phyloP scores from a whole-genome alignment of 1,284 basidiomycete species.

The Malassezia caprae region DNA sequence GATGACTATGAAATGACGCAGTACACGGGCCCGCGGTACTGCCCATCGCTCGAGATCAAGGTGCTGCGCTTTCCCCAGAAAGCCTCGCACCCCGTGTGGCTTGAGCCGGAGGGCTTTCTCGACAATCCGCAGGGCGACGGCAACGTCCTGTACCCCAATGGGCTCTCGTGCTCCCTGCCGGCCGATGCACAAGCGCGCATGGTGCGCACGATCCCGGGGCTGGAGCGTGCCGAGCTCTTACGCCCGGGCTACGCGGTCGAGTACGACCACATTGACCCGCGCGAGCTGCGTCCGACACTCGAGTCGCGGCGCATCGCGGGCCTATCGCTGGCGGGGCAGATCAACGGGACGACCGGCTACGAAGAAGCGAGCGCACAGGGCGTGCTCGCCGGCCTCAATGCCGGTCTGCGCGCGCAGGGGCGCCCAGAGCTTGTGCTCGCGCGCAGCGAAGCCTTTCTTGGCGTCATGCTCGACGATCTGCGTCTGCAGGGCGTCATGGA shows the following conservation, averaged over 20 bases:
- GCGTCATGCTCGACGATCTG: conserved; percentile 82
- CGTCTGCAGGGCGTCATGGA: conserved; percentile 77
- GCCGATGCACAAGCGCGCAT: conserved; percentile 69
- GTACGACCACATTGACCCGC: conserved; percentile 80
- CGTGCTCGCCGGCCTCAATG: conserved; percentile 71
- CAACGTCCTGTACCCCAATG: conserved; percentile 80
- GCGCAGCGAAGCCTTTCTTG: conserved; percentile 70
- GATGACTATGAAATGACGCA: conserved; percentile 73
- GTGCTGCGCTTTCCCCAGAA: conserved; percentile 68
- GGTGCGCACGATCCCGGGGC: conserved; percentile 69
- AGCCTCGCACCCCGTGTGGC: conserved; percentile 64
- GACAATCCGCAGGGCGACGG: conserved; percentile 54
- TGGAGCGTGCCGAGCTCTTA: conserved; percentile 71
- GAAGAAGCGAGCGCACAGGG: conserved; percentile 85
- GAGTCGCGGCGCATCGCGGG: conserved; percentile 68
- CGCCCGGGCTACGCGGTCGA: conserved; percentile 82
- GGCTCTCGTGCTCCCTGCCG: conserved; percentile 73
- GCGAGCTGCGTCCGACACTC: conserved; percentile 64
- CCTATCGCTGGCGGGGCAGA: conserved; percentile 28
- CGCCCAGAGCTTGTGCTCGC: conserved; percentile 59
- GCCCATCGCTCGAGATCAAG: conserved; percentile 79
- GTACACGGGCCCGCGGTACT: conserved; percentile 80
- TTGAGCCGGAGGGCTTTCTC: conserved; percentile 81
- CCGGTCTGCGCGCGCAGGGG: conserved; percentile 60
- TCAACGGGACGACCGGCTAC: conserved; percentile 67